Evolutionary conservation across 768 basidiomycete genomes (phyloP).

Genomic region (Suillus brevipes): DNA sequence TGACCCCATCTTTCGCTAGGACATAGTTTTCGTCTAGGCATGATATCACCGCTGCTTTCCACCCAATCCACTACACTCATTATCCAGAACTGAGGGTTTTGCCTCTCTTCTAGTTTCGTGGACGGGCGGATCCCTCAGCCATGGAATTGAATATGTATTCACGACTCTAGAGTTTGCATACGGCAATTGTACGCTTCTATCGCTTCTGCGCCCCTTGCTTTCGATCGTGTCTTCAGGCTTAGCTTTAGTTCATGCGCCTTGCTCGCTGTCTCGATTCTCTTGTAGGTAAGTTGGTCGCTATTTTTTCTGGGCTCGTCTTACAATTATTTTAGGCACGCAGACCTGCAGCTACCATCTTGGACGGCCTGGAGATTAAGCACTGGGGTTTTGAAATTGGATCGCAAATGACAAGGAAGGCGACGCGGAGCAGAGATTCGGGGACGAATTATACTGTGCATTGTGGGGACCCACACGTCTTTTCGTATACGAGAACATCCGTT

Average conservation of each 20-base stretch:
- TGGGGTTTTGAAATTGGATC: background rate
- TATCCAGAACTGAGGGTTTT: too few relatives aligned
- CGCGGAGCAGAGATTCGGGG: background rate
- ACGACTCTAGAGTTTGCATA: background rate
- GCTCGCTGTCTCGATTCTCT: background rate
- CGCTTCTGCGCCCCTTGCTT: background rate
- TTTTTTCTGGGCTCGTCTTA: background rate
- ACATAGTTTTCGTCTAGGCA: too few relatives aligned
- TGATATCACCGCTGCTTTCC: too few relatives aligned
- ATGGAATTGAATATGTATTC: background rate
- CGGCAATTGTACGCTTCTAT: too few relatives aligned
- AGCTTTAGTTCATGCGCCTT: background rate
- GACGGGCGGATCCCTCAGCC: background rate
- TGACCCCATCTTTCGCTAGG: background rate
- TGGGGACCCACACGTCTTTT: background rate
- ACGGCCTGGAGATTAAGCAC: background rate
- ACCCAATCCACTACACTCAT: too few relatives aligned
- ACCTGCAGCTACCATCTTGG: background rate
- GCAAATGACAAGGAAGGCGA: background rate
- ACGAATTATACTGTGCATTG: background rate
- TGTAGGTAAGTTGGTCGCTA: background rate
- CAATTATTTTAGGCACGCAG: background rate
- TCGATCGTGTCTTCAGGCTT: background rate
- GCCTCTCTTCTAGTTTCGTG: background rate
- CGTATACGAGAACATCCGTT: background rate